A percentile compares a stretch with the other conserved stretches of the same genome.
phyloP scores from a whole-genome alignment of 306 rosid genomes.

The Datisca glomerata region DNA sequence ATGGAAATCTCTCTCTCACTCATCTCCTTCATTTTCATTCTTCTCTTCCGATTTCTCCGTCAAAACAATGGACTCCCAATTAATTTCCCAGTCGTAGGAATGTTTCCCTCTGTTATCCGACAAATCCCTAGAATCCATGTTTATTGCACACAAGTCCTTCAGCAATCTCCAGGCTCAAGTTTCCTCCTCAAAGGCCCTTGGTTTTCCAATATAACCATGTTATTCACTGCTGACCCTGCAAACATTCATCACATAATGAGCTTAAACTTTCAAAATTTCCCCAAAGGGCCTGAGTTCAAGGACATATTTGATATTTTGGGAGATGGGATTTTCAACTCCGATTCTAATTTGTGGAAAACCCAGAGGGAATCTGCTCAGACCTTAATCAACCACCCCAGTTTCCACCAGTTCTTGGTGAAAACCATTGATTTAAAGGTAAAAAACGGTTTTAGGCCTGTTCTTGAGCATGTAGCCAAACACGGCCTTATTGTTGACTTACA shows the following conservation, averaged over 20 bases:
- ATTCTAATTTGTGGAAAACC: constrained; percentile 12
- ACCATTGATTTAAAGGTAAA: constrained; percentile 15
- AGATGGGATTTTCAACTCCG: constrained; percentile 24
- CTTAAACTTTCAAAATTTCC: constrained; percentile 11
- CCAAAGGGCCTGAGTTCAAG: constrained; percentile 16
- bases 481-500: constrained; percentile 20
- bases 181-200: constrained; percentile 22
- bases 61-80: not conserved
- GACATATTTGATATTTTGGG: constrained; percentile 22
- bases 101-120: not conserved
- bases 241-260: constrained; percentile 24
- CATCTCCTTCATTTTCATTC: not conserved
- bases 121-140: not conserved
- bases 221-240: constrained; percentile 19
- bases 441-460: constrained; percentile 18
- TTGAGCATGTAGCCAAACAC: constrained; percentile 6
- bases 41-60: not conserved
- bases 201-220: constrained; percentile 5
- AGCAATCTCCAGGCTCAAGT: not conserved
- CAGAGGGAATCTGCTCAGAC: constrained; percentile 15
- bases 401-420: constrained; percentile 2
- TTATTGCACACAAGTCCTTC: not conserved
- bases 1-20: no score
- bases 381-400: not conserved
- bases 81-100: constrained; percentile 8